Evolutionary conservation across 495 filamentous ascomycete genomes (phyloP).

Genomic region (Neurospora sp.): DNA sequence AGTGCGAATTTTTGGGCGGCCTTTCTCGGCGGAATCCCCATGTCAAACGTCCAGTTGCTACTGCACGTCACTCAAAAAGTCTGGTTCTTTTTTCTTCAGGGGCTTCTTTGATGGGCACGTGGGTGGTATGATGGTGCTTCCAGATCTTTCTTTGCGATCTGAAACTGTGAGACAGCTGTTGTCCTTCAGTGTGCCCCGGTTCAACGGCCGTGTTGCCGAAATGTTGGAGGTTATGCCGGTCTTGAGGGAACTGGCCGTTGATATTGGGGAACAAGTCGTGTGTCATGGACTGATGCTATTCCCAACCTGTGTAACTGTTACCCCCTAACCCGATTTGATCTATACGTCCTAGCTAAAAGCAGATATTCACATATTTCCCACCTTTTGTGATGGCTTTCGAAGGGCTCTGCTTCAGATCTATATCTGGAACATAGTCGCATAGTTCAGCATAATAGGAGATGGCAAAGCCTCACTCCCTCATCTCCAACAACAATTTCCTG

Average conservation of each 20-base stretch:
- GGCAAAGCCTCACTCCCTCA: not conserved
- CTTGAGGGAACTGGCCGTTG: not conserved
- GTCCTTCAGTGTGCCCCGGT: not conserved
- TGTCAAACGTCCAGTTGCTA: not conserved
- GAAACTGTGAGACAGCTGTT: not conserved
- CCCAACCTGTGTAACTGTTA: not conserved
- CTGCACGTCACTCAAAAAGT: not conserved
- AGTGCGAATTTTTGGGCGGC: not conserved
- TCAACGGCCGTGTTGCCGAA: not conserved
- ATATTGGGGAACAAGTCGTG: not conserved
- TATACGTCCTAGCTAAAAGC: not conserved
- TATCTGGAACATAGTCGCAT: not conserved
- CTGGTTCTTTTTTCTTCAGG: not conserved
- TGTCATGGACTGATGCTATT: not conserved
- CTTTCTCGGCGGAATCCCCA: not conserved
- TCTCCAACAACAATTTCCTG: not conserved
- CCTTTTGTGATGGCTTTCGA: not conserved
- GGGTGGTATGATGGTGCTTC: not conserved
- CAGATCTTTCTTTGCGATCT: not conserved
- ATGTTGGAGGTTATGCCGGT: not conserved
- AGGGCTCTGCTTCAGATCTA: not conserved
- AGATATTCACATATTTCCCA: not conserved
- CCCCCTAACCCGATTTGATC: not conserved
- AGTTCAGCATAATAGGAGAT: not conserved
- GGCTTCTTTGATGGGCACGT: not conserved